Base-by-base conservation (phyloP, 148 eudicot genomes). In the Vaccinium vitisidaea region DNA sequence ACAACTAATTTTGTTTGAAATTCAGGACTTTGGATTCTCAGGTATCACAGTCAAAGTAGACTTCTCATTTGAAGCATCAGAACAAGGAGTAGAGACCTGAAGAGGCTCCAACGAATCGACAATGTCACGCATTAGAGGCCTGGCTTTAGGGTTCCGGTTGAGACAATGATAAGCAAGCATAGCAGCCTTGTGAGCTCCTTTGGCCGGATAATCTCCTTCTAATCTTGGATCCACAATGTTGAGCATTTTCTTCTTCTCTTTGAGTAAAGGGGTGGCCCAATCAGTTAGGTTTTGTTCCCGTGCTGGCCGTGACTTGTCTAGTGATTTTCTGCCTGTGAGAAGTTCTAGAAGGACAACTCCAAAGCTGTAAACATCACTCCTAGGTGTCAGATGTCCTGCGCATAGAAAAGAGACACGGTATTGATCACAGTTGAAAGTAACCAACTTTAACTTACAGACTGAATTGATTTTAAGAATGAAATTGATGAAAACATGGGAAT, bases 331-430 rank as follows among this genome's bases (percentile, higher is more conserved):
- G 52, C 98, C 98, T 2, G 97, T 94, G 15, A 95, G 83, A 77
- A 95, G 95, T 83, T 95, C 98, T 23, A 95, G 93, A 78, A 95
- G 92, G 30, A 95, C 98, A 21, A 95, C 97, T 0, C 98, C 98
- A 18, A 80, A 95, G 88, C 98, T 94, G 81, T 95, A 95, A 2
- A 94, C 98, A 82, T 95, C 98, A 80, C 98, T 95, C 83, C 92
- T 89, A 2, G 96, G 92, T 55, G 93, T 93, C 78, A 95, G 70
- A 84, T 95, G 98, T 13, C 98, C 98, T 95, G 88, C 83, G 87
- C 15, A 65, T 10, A 65, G 71, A n/a, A 53, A 36, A 77, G 23
- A 30, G 21, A 5, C 2, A 6, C 5, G 25, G 52, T n/a, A 36
- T 71, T 84, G 21, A 75, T 48, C 8, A 58, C 0, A 10, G 25